These are phyloP conservation scores for Aspergillus kassunensis DNA, from an alignment of 495 filamentous ascomycete species.

Conservation along the genomic window DNA sequence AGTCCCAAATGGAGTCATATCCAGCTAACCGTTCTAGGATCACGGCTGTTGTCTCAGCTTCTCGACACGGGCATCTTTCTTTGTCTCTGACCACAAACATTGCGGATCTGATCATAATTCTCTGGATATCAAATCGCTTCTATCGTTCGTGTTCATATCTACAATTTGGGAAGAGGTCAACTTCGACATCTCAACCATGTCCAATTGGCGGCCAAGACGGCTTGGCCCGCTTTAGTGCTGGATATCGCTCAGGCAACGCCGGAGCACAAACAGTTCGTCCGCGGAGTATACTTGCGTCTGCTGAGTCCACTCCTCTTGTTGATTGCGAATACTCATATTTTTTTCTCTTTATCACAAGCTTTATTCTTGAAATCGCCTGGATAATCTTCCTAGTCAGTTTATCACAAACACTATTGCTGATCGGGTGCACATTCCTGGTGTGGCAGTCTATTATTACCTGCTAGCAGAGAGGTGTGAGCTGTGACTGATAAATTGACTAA, in stretches of 20 bases:
- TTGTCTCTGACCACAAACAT: too few species aligned
- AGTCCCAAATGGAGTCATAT: too few species aligned
- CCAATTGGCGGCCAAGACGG: slow-evolving; percentile 8
- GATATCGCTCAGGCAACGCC: slow-evolving; percentile 23
- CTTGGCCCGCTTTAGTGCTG: slow-evolving; percentile 13
- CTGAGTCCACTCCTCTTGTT: slow-evolving; percentile 9
- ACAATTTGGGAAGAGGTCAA: not conserved
- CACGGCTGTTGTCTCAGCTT: too few species aligned
- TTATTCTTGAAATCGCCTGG: not conserved
- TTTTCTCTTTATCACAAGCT: not conserved
- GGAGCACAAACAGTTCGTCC: slow-evolving; percentile 6
- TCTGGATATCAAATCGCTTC: too few species aligned
- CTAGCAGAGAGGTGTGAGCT: not conserved
- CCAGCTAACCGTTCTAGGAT: too few species aligned
- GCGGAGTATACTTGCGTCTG: slow-evolving; percentile 3
- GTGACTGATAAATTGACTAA: not conserved
- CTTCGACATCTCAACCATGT: not conserved
- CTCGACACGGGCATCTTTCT: too few species aligned
- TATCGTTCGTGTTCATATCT: too few species aligned
- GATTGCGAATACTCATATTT: not conserved
- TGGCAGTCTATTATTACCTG: not conserved
- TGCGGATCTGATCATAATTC: too few species aligned
- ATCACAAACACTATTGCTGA: not conserved
- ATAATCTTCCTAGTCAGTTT: not conserved
- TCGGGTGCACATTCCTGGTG: not conserved